Conservation (phyloP, 2,329 filamentous ascomycete genomes). For the Xylariales sp. region DNA sequence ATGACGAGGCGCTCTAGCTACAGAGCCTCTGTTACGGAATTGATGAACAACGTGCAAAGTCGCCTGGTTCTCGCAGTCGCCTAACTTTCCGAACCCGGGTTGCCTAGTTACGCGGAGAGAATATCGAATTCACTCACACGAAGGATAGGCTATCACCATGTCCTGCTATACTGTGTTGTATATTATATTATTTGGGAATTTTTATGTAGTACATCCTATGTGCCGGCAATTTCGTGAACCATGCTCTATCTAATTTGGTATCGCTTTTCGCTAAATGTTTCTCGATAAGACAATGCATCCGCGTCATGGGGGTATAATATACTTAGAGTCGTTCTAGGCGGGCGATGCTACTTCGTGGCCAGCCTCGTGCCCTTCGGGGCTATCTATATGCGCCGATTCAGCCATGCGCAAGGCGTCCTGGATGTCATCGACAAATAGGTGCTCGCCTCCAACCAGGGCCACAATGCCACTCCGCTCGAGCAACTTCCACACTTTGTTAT, state of each 20-base stretch:
- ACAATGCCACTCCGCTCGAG: constrained; percentile 87
- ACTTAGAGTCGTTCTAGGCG: constrained; percentile 14
- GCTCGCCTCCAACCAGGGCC: constrained; percentile 79
- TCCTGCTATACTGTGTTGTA: not conserved
- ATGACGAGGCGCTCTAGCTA: too few species aligned
- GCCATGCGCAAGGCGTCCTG: constrained; percentile 85
- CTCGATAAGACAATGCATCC: not conserved
- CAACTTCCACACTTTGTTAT: constrained; percentile 73
- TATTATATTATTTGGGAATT: not conserved
- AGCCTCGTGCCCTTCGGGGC: constrained; percentile 25
- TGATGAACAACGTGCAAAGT: too few species aligned
- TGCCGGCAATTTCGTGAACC: not conserved
- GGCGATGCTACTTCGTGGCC: constrained; percentile 2
- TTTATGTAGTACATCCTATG: not conserved
- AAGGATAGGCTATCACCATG: not conserved
- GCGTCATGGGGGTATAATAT: constrained; percentile 25
- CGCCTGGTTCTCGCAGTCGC: too few species aligned
- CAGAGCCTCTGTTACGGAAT: too few species aligned
- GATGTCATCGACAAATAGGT: constrained; percentile 84
- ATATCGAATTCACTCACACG: too few species aligned
- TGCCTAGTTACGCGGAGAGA: too few species aligned
- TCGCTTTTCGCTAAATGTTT: constrained; percentile 1
- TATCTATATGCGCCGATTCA: constrained; percentile 69
- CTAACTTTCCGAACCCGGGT: too few species aligned
- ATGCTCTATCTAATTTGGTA: not conserved